Percentiles rank a stretch among this genome's conserved stretches.
These are phyloP conservation scores for Funneliformis geosporum DNA, from an alignment of 192 early-diverging fungal genomes.

Conservation along the genomic window DNA sequence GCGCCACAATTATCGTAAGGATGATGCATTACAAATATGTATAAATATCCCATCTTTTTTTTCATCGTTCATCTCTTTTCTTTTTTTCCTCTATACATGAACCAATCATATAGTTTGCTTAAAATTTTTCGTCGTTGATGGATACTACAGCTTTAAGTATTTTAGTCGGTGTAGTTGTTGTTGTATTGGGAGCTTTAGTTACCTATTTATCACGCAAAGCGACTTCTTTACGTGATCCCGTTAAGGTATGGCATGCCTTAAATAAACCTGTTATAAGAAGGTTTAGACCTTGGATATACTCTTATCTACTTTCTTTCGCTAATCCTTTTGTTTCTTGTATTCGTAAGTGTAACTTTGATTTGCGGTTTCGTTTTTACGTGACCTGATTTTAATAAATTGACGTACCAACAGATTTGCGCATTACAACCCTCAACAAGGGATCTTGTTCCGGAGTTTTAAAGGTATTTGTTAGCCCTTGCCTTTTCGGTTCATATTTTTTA, in stretches of 20 bases:
- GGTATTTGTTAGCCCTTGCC: conserved; percentile 33
- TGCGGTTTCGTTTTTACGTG: background rate
- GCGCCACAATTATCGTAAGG: too few species aligned
- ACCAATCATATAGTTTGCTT: background rate
- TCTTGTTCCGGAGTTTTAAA: conserved; percentile 56
- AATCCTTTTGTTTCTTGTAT: conserved; percentile 56
- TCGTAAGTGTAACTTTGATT: conserved; percentile 33
- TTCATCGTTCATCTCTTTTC: too few species aligned
- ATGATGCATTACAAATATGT: too few species aligned
- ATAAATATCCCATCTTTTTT: too few species aligned
- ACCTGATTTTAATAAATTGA: background rate
- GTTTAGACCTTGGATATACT: conserved; percentile 52
- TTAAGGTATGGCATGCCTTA: conserved; percentile 53
- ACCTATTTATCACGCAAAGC: background rate
- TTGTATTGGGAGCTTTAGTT: background rate
- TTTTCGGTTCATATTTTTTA: background rate
- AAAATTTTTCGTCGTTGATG: background rate
- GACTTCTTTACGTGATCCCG: conserved; percentile 38
- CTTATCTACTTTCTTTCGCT: conserved; percentile 44
- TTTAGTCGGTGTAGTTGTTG: background rate
- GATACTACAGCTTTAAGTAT: background rate
- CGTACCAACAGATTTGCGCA: conserved; percentile 46
- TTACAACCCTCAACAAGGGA: conserved; percentile 57
- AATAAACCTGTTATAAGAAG: conserved; percentile 40
- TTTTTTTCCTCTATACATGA: background rate